Percentiles rank a stretch among this genome's conserved stretches.
Conservation (phyloP, 2,329 filamentous ascomycete species). For the Amylocarpus encephaloides region DNA sequence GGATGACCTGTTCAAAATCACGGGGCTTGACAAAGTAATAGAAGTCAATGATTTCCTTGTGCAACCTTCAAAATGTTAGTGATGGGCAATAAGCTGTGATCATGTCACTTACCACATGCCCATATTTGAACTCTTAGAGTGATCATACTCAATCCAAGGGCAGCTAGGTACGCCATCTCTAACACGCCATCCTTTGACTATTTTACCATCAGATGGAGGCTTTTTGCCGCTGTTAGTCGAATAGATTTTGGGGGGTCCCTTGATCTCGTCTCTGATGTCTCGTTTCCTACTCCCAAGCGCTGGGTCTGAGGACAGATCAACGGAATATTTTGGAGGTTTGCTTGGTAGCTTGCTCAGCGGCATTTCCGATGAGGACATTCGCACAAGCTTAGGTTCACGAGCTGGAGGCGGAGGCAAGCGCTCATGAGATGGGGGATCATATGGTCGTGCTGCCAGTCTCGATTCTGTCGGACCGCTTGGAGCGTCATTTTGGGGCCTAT, state of each 20-base stretch:
- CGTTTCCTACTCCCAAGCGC: conserved; percentile 66
- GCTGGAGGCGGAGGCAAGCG: not conserved
- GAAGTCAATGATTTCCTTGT: conserved; percentile 87
- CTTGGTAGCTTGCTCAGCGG: conserved; percentile 4
- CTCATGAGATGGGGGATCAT: not conserved
- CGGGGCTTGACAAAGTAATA: conserved; percentile 77
- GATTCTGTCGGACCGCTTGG: not conserved
- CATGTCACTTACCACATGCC: conserved; percentile 47
- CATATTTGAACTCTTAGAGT: conserved; percentile 46
- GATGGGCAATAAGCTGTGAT: conserved; percentile 6
- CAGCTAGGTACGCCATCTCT: conserved; percentile 35
- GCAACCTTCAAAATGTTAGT: conserved; percentile 51
- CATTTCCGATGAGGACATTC: not conserved
- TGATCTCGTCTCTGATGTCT: conserved; percentile 61
- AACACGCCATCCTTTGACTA: conserved; percentile 39
- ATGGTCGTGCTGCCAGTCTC: not conserved
- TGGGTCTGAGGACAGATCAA: conserved; percentile 33
- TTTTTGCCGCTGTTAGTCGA: conserved; percentile 17
- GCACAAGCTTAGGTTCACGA: not conserved
- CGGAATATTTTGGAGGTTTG: conserved; percentile 2
- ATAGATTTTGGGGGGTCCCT: conserved; percentile 29
- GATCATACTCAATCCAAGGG: conserved; percentile 59
- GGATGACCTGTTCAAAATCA: conserved; percentile 69
- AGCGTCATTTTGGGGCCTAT: conserved; percentile 7
- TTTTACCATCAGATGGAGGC: conserved; percentile 20